Conservation (phyloP, 2,329 filamentous ascomycete species). For the Aspergillus bombycis region DNA sequence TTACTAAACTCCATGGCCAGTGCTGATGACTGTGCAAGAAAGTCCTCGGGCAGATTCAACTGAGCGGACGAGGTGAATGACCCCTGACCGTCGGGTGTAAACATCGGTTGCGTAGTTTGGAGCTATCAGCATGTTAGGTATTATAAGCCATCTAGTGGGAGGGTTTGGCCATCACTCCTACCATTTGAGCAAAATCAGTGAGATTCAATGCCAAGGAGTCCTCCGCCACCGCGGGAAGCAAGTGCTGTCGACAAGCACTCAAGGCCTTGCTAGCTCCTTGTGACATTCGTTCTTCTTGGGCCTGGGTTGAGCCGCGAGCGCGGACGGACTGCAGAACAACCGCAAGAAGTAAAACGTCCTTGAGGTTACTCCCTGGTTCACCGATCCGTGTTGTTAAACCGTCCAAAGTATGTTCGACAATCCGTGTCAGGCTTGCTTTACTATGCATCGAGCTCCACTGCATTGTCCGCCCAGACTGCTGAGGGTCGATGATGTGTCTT, state of each 20-base stretch:
- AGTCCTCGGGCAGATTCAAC: conserved; percentile 13
- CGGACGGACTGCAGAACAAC: conserved; percentile 34
- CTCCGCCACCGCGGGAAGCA: conserved; percentile 15
- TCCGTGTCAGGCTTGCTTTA: conserved; percentile 30
- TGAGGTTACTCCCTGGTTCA: conserved; percentile 32
- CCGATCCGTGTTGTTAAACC: conserved; percentile 30
- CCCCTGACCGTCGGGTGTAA: not conserved
- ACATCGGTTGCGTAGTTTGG: conserved; percentile 10
- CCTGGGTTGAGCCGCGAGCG: conserved; percentile 28
- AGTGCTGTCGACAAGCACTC: conserved; percentile 23
- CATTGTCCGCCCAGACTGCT: not conserved
- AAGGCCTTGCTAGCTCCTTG: conserved; percentile 29
- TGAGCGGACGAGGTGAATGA: not conserved
- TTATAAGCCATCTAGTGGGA: not conserved
- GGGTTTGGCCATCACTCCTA: not conserved
- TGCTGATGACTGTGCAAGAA: conserved; percentile 17
- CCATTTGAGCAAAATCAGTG: conserved; percentile 10
- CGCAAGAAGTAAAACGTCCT: conserved; percentile 34
- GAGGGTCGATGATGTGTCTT: too few relatives aligned
- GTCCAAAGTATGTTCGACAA: conserved; percentile 35
- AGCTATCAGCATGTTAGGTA: conserved; percentile 5
- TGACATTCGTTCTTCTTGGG: conserved; percentile 30
- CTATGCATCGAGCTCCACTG: conserved; percentile 5
- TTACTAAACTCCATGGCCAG: conserved; percentile 22
- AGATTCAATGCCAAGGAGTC: not conserved